These are phyloP conservation scores for Fraxinus anomala DNA, from an alignment of 257 asterid species.

Conservation along the genomic window DNA sequence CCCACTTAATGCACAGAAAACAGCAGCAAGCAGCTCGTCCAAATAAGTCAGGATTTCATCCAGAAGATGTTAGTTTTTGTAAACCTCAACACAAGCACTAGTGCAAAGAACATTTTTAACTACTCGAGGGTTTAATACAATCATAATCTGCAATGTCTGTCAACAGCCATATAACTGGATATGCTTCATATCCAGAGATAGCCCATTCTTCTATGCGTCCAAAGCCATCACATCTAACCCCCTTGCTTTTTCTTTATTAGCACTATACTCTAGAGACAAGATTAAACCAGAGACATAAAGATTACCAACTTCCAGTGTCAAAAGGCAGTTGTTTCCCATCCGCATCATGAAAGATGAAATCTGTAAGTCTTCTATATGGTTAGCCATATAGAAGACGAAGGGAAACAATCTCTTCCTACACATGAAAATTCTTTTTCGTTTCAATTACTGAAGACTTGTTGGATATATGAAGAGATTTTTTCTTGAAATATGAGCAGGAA, in stretches of 20 bases:
- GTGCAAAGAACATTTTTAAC: constrained; percentile 77
- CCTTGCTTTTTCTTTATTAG: constrained; percentile 60
- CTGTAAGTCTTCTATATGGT: constrained; percentile 73
- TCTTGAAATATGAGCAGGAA: constrained; percentile 74
- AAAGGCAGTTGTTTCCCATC: constrained; percentile 68
- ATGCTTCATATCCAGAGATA: constrained; percentile 87
- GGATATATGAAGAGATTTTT: constrained; percentile 53
- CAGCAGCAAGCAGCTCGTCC: constrained; percentile 88
- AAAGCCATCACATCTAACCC: constrained; percentile 78
- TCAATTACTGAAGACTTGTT: constrained; percentile 53
- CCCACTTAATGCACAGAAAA: constrained; percentile 76
- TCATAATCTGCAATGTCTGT: constrained; percentile 87
- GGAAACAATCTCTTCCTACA: constrained; percentile 71
- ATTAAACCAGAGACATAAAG: constrained; percentile 66
- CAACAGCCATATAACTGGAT: constrained; percentile 78
- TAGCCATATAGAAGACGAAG: constrained; percentile 34
- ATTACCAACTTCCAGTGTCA: constrained; percentile 73
- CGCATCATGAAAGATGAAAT: constrained; percentile 64
- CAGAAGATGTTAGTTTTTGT: constrained; percentile 66
- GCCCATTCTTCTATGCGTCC: constrained; percentile 95
- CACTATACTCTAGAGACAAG: constrained; percentile 64
- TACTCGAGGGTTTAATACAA: constrained; percentile 72
- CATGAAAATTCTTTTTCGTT: constrained; percentile 43
- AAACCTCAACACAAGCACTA: constrained; percentile 73
- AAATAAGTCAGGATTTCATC: constrained; percentile 56